These are phyloP conservation scores for Colletotrichum tropicale DNA, from an alignment of 2,329 filamentous ascomycete species.

Conservation along the genomic window DNA sequence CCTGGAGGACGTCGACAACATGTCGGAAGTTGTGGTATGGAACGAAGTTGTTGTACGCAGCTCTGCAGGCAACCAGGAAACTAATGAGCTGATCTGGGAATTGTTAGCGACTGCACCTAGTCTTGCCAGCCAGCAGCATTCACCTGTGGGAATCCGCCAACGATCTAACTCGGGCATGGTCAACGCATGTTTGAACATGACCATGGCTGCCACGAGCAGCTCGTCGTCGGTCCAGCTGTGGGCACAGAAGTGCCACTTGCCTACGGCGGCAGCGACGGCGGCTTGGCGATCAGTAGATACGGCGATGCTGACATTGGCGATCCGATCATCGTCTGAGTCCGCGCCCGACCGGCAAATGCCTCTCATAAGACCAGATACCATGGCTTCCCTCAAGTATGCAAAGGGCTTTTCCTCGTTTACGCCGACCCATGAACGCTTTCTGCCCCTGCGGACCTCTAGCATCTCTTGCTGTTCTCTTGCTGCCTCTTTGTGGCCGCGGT, in stretches of 20 bases:
- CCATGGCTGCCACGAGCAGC: constrained; percentile 80
- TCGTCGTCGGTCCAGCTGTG: constrained; percentile 92
- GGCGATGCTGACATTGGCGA: constrained; percentile 69
- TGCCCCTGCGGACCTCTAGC: constrained; percentile 72
- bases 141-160: constrained; percentile 81
- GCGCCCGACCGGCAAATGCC: constrained; percentile 77
- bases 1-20: constrained; percentile 94
- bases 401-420: constrained; percentile 85
- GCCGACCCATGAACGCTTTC: constrained; percentile 92
- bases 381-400: constrained; percentile 87
- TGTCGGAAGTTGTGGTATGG: constrained; percentile 99
- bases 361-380: constrained; percentile 91
- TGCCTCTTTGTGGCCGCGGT: constrained; percentile 79
- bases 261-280: constrained; percentile 71
- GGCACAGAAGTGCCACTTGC: constrained; percentile 86
- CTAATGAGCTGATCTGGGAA: constrained; percentile 75
- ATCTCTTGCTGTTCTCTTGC: constrained; percentile 74
- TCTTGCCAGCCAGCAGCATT: constrained; percentile 35
- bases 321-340: constrained; percentile 65
- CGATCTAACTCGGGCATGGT: constrained; percentile 78
- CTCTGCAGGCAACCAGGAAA: constrained; percentile 86
- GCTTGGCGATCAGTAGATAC: constrained; percentile 69
- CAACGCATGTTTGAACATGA: constrained; percentile 91
- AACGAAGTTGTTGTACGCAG: constrained; percentile 95
- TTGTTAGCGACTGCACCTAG: constrained; percentile 40